Base-by-base conservation (phyloP, 2,329 filamentous ascomycete species). In the Chrysoporthe austroafricana region DNA sequence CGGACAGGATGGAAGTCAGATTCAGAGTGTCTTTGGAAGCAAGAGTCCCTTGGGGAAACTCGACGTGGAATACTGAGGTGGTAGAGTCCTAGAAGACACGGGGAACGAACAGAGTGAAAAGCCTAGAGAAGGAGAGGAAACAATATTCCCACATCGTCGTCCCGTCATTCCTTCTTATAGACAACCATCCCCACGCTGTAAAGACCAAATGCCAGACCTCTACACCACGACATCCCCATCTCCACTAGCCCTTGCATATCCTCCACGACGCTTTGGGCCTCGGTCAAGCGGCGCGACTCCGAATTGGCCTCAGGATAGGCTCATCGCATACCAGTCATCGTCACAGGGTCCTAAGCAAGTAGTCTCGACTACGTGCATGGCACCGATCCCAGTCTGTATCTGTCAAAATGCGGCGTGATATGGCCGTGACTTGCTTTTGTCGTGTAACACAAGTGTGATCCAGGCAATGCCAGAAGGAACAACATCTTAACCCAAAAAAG, bases 391-490 rank as follows among this genome's bases (percentile, higher is more conserved):
- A 9, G 36, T 39, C 36, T 9, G 36, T 39, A 9, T 39, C 36
- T 39, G 36, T 9, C 36, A 4, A 5, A 5, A 39, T 39, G 36
- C 36, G 9, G 36, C 6, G 36, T 39, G 36, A 46, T n/a, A 8
- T 57, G 34, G n/a, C 9, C 54, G 36, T 39, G 36, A 9, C 34
- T 34, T 57, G 52, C 44, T 46, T n/a, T n/a, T 13, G 56, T 42
- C 32, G 56, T 58, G 56, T 39, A 58, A 58, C 56, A 11, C 13
- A 42, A 4, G 18, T 16, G 56, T 6, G 44, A 46, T 36, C 48
- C 43, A 63, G 36, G 63, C n/a, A 66, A 8, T 42, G 44, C 46
- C 34, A 36, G 44, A 43, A 32, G 26, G 63, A 44, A 66, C 58
- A 60, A 48, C 52, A 63, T 59, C 63, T 14, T 4, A 13, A 46